Percentiles rank a stretch among this genome's conserved stretches.
Evolutionary conservation across 2,329 filamentous ascomycete genomes (phyloP).

Genomic region (Colletotrichum plurivorum): DNA sequence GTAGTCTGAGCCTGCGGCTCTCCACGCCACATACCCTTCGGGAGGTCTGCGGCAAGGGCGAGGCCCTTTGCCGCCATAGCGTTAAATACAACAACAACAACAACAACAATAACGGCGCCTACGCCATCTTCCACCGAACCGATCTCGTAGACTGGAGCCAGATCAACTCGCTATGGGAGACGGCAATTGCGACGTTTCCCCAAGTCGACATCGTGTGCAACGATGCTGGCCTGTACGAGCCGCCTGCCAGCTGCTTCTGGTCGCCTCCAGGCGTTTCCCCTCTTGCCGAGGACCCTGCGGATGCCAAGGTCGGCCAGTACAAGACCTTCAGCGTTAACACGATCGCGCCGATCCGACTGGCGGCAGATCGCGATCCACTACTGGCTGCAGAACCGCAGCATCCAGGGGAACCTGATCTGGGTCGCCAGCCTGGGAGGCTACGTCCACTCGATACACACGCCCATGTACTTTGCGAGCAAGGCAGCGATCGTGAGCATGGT

Average conservation of each 20-base stretch:
- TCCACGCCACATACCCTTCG: no score
- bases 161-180: conserved; percentile 45
- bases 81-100: no score
- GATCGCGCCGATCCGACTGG: conserved; percentile 45
- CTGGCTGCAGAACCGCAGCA: conserved; percentile 45
- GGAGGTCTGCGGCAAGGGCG: no score
- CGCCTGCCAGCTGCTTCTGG: conserved; percentile 47
- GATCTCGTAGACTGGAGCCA: conserved; percentile 46
- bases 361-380: conserved; percentile 47
- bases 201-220: conserved; percentile 41
- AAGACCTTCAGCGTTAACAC: conserved; percentile 46
- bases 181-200: conserved; percentile 33
- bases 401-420: conserved; percentile 55
- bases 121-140: conserved; percentile 44
- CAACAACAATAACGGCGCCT: conserved; percentile 17
- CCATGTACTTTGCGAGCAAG: conserved; percentile 50
- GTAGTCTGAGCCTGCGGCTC: no score
- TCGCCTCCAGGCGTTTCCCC: conserved; percentile 44
- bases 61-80: no score
- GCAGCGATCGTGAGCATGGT: conserved; percentile 41
- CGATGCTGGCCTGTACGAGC: conserved; percentile 46
- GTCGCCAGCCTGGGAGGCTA: conserved; percentile 48
- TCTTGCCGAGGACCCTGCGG: conserved; percentile 40
- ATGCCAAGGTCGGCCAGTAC: conserved; percentile 44
- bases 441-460: conserved; percentile 47